A percentile compares a stretch with the other conserved stretches of the same genome.
Evolutionary conservation across 257 asterid species (phyloP).

Genomic region (Przewalskia tangutica): DNA sequence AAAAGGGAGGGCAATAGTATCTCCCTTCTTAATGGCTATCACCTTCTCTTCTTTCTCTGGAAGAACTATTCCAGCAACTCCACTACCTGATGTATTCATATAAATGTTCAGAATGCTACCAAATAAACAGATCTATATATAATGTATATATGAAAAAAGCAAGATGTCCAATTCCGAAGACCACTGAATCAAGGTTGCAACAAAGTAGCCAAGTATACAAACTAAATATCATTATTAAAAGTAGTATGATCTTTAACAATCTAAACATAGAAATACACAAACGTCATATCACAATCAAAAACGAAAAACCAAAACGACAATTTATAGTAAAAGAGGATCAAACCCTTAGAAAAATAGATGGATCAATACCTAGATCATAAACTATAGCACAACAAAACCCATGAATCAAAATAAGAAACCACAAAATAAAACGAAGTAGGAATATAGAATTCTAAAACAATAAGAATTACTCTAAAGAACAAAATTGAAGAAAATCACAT

Average conservation of each 20-base stretch:
- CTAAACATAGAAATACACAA: not conserved
- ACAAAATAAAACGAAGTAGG: too few species aligned
- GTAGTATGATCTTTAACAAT: not conserved
- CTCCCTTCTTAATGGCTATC: slow-evolving; percentile 67
- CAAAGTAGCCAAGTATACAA: not conserved
- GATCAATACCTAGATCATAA: too few species aligned
- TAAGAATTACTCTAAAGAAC: not conserved
- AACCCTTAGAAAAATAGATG: too few species aligned
- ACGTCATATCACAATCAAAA: too few species aligned
- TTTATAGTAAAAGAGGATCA: too few species aligned
- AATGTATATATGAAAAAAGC: not conserved
- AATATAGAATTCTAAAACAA: too few species aligned
- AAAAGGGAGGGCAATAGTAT: slow-evolving; percentile 75
- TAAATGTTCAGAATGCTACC: too few species aligned
- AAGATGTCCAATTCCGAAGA: not conserved
- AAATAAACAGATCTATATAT: not conserved
- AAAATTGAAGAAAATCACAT: not conserved
- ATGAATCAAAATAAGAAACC: not conserved
- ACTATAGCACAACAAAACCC: not conserved
- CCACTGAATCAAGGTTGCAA: not conserved
- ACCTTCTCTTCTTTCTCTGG: slow-evolving; percentile 82
- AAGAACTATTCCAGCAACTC: slow-evolving; percentile 72
- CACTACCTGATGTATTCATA: slow-evolving; percentile 28
- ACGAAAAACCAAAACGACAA: too few species aligned
- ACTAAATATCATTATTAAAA: not conserved